Percentiles rank a stretch among this genome's conserved stretches.
These are phyloP conservation scores for Eleusine indica DNA, from an alignment of 176 grass and related monocot species.

Conservation along the genomic window DNA sequence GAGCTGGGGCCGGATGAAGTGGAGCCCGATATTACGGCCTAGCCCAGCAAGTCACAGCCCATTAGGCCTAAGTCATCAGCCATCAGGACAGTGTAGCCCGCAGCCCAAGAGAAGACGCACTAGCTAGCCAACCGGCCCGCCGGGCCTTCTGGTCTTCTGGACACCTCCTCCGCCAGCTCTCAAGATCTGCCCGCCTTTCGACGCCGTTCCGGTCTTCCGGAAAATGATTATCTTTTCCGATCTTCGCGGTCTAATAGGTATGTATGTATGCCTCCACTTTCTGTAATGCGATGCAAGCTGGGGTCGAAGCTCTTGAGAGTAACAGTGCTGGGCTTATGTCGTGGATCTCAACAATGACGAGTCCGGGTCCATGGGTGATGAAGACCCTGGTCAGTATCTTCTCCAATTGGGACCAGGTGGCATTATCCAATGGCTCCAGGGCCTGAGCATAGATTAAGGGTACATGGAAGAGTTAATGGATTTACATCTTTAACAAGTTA, in stretches of 20 bases:
- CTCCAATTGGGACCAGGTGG: neutral
- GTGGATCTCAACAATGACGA: constrained; percentile 78
- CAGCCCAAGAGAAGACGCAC: too few relatives aligned
- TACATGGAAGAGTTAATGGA: neutral
- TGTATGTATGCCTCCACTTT: neutral
- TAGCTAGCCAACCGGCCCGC: too few relatives aligned
- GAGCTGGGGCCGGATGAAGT: too few relatives aligned
- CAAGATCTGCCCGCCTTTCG: neutral
- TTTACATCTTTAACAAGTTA: neutral
- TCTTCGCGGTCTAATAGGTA: neutral
- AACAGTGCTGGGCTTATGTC: constrained; percentile 64
- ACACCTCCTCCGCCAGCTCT: neutral
- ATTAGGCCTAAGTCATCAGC: too few relatives aligned
- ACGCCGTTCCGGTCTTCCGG: constrained; percentile 73
- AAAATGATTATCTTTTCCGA: constrained; percentile 26
- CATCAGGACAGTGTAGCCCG: too few relatives aligned
- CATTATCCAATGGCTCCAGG: neutral
- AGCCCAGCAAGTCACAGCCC: too few relatives aligned
- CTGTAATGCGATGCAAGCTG: constrained; percentile 63
- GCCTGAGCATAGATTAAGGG: too few relatives aligned
- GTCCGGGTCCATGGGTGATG: constrained; percentile 80
- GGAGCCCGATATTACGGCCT: too few relatives aligned
- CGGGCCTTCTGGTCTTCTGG: neutral
- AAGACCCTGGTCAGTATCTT: constrained; percentile 66
- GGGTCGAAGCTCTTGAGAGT: constrained; percentile 83